Evolutionary conservation across 768 basidiomycete species (phyloP), one percentile per base, ranked within the genome.

Genomic region (Auricularia sp.): DNA sequence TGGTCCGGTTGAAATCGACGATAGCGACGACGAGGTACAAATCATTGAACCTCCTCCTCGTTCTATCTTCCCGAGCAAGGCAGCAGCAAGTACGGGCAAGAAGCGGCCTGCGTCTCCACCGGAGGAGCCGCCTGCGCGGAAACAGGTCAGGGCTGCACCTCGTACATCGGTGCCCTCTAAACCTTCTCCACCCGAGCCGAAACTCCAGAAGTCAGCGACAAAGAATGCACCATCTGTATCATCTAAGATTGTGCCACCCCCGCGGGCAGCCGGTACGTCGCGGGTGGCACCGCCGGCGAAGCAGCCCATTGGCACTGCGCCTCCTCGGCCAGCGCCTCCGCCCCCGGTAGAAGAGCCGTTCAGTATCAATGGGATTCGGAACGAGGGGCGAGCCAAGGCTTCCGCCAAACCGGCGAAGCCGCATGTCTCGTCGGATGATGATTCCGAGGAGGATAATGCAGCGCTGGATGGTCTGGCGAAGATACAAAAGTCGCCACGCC

Each of bases 1-100:
- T 2, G 68, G 67, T 29, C 29, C 29, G 39, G 39, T 42, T 0
- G 8, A 42, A 14, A 42, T 42, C 14, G 67, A 70, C 63, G 80
- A 81, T 35, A 81, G 82, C 42, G 83, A 83, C 36, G 84, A 87
- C 58, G 85, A 85, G 18, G 77, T 89, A 35, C 77, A 86, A 67
- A 78, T 85, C 64, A 69, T 87, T 54, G 78, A 80, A 3, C 74
- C 79, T 29, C 36, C 51, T 14, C 54, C 45, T 47, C 35, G 39
- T 42, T 14, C 39, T 1, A 42, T 42, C 4, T 42, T 42, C 39
- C 8, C 39, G 7, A 8, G 8, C 39, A 42, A 7, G 8, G 13
- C 7, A 14, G 7, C 39, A 14, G 24, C 39, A 24, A 58, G n/a
- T 16, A 42, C 37, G 34, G 58, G 39, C 58, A 65, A 61, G 35